These are phyloP conservation scores for Coprinopsis sp. DNA, from an alignment of 768 basidiomycete species.

Conservation along the genomic window DNA sequence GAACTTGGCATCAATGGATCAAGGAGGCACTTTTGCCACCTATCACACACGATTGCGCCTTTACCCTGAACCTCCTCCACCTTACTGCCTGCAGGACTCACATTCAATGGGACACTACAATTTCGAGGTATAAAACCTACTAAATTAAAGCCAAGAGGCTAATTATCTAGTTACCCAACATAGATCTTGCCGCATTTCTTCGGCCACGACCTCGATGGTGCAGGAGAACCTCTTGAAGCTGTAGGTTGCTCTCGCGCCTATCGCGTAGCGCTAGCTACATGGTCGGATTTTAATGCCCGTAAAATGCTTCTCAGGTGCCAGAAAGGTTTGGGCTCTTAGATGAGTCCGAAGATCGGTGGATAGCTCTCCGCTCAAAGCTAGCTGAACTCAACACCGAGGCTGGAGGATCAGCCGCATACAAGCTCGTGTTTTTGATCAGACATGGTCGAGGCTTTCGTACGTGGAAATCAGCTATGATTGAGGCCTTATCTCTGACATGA, in stretches of 20 bases:
- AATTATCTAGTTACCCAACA: background rate
- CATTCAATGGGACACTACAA: background rate
- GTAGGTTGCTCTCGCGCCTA: background rate
- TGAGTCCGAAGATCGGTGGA: slow-evolving; percentile 45
- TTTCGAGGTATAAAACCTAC: background rate
- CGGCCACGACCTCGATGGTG: background rate
- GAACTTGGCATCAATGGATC: no score
- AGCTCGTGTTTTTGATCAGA: slow-evolving; percentile 60
- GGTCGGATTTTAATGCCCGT: slow-evolving; percentile 17
- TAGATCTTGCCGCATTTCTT: slow-evolving; percentile 12
- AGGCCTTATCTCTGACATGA: background rate
- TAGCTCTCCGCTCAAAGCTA: slow-evolving; percentile 37
- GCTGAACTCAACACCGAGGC: slow-evolving; percentile 37
- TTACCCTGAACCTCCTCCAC: background rate
- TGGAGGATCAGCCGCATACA: slow-evolving; percentile 39
- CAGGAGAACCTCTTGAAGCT: background rate
- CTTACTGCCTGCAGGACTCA: background rate
- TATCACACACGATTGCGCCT: background rate
- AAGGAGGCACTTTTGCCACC: no score
- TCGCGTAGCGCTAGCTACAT: slow-evolving; percentile 6
- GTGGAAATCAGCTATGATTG: slow-evolving; percentile 19
- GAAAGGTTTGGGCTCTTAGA: slow-evolving; percentile 58
- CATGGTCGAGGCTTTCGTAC: slow-evolving; percentile 74
- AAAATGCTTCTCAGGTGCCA: slow-evolving; percentile 37
- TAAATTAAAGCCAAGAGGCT: background rate